A percentile compares a stretch with the other conserved stretches of the same genome.
Conservation (phyloP, 2,329 filamentous ascomycete genomes). For the Colletotrichum lindemuthianum region DNA sequence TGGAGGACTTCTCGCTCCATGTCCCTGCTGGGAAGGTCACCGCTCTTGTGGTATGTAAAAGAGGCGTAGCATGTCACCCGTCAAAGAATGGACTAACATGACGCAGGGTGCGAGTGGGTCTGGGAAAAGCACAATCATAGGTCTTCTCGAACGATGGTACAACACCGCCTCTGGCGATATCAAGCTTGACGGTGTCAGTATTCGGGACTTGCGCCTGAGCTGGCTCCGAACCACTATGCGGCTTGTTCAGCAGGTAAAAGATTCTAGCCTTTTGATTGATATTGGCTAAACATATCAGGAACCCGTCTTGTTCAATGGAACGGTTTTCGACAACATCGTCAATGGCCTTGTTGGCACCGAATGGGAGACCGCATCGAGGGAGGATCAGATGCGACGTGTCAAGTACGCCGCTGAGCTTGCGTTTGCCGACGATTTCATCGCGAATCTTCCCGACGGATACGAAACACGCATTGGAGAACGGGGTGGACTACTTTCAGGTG, state of each 20-base stretch:
- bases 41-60: slow-evolving; percentile 66
- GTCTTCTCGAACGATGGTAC: slow-evolving; percentile 75
- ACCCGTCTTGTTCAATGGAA: slow-evolving; percentile 41
- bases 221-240: slow-evolving; percentile 46
- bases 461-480: slow-evolving; percentile 40
- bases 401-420: slow-evolving; percentile 42
- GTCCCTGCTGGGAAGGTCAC: slow-evolving; percentile 74
- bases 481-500: slow-evolving; percentile 52
- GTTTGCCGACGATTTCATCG: slow-evolving; percentile 41
- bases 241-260: slow-evolving; percentile 42
- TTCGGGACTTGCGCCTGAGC: slow-evolving; percentile 41
- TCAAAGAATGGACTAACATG: slow-evolving; percentile 42
- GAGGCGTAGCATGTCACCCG: slow-evolving; percentile 58
- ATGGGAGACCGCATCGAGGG: slow-evolving; percentile 19
- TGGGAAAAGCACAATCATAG: slow-evolving; percentile 76
- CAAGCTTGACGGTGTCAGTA: slow-evolving; percentile 41
- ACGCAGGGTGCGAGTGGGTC: slow-evolving; percentile 65
- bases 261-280: neutral
- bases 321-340: slow-evolving; percentile 39
- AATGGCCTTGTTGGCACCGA: slow-evolving; percentile 39
- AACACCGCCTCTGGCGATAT: slow-evolving; percentile 39
- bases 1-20: slow-evolving; percentile 67
- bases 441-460: slow-evolving; percentile 39
- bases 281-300: slow-evolving; percentile 37
- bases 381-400: slow-evolving; percentile 49